phyloP scores from a whole-genome alignment of 352 stramenopile genomes.

The Globisporangium yorkense region DNA sequence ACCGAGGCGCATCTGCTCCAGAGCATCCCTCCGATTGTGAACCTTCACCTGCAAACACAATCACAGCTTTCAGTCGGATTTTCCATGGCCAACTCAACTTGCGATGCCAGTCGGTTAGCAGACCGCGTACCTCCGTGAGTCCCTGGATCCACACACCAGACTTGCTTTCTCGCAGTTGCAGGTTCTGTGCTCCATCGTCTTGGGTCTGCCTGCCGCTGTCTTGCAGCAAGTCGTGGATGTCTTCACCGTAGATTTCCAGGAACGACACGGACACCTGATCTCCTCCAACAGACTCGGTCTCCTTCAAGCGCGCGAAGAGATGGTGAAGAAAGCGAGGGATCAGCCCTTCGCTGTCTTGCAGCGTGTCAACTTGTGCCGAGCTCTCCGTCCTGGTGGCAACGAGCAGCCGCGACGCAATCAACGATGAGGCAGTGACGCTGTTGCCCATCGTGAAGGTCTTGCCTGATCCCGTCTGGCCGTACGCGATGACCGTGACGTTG shows the following conservation, averaged over 20 bases:
- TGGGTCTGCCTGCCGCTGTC: constrained; percentile 27
- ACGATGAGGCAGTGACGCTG: constrained; percentile 33
- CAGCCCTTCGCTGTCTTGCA: constrained; percentile 61
- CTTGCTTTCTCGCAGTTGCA: constrained; percentile 70
- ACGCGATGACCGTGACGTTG: constrained; percentile 85
- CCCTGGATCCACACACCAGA: constrained; percentile 76
- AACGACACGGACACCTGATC: constrained; percentile 79
- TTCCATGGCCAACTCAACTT: too few species aligned
- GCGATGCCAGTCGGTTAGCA: too few species aligned
- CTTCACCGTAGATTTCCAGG: constrained; percentile 97
- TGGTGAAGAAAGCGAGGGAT: constrained; percentile 84
- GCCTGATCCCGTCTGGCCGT: constrained; percentile 80
- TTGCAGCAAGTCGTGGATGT: constrained; percentile 93
- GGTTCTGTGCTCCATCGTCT: constrained; percentile 28
- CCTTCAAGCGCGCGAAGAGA: constrained; percentile 48
- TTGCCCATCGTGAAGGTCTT: constrained; percentile 88
- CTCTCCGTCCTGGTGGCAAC: constrained; percentile 5
- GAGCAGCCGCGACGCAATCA: constrained; percentile 34
- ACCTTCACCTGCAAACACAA: constrained; percentile 38
- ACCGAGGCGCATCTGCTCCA: constrained; percentile 76
- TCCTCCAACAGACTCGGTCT: constrained; percentile 19
- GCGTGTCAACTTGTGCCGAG: constrained; percentile 4
- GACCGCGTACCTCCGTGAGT: constrained; percentile 45
- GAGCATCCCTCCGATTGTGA: constrained; percentile 39
- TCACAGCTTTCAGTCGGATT: too few species aligned